Evolutionary conservation across 495 filamentous ascomycete genomes (phyloP).

Genomic region (Apodospora peruviana): DNA sequence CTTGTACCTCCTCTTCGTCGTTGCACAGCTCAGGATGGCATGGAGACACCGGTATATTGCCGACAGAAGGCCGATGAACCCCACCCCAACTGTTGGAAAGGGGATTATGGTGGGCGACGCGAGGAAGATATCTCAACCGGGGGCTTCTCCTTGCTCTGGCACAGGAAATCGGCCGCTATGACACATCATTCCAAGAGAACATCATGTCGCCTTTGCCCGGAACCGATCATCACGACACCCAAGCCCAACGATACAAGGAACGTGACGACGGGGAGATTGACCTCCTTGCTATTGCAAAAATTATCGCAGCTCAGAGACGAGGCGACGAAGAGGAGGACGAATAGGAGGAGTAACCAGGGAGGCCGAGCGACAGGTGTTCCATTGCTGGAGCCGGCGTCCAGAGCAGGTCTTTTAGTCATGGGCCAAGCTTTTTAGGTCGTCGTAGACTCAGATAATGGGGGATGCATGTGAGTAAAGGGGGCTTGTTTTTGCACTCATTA

Average conservation of each 20-base stretch:
- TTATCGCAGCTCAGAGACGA: constrained; percentile 2
- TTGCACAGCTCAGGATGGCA: constrained; percentile 12
- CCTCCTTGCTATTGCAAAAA: constrained; percentile 7
- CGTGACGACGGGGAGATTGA: not conserved
- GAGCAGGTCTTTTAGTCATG: too few species aligned
- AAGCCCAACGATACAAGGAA: constrained; percentile 2
- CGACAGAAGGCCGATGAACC: constrained; percentile 5
- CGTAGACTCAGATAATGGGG: too few species aligned
- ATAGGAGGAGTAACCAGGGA: not conserved
- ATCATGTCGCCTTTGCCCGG: constrained; percentile 2
- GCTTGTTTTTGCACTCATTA: too few species aligned
- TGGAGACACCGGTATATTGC: constrained; percentile 6
- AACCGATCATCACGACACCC: constrained; percentile 2
- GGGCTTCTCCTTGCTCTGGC: constrained; percentile 18
- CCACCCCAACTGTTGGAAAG: constrained; percentile 14
- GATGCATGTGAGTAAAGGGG: too few species aligned
- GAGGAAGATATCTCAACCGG: constrained; percentile 13
- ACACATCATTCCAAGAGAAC: constrained; percentile 11
- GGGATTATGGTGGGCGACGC: constrained; percentile 13
- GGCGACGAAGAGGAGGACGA: constrained; percentile 2
- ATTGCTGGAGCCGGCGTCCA: too few species aligned
- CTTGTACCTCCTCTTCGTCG: constrained; percentile 15
- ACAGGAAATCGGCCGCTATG: constrained; percentile 18
- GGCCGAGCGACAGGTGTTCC: not conserved
- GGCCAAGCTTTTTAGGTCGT: too few species aligned